A percentile compares a stretch with the other conserved stretches of the same genome.
Evolutionary conservation across 305 asterid species (phyloP).

Genomic region (Monarda citriodora): DNA sequence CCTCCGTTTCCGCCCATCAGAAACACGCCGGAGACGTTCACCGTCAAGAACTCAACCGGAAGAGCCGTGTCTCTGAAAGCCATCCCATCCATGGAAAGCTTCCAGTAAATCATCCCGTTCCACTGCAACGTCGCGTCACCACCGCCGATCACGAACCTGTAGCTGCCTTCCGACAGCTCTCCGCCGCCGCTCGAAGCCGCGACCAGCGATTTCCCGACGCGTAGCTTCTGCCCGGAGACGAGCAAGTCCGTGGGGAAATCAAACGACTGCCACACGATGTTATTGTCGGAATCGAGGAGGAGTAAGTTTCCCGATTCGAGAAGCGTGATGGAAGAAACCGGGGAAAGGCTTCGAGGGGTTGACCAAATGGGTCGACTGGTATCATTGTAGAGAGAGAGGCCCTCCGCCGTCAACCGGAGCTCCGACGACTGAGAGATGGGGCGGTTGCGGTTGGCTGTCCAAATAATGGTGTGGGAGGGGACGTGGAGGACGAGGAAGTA

Average conservation of each 20-base stretch:
- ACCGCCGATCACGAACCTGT: constrained; percentile 25
- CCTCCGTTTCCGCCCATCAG: constrained; percentile 45
- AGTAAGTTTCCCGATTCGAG: constrained; percentile 53
- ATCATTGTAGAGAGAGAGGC: constrained; percentile 46
- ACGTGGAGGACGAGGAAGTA: constrained; percentile 46
- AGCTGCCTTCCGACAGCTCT: constrained; percentile 42
- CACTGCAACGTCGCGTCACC: constrained; percentile 49
- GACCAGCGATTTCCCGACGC: constrained; percentile 33
- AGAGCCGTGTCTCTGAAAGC: constrained; percentile 36
- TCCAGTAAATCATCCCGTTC: constrained; percentile 60
- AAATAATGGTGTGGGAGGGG: constrained; percentile 29
- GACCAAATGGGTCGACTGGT: constrained; percentile 46
- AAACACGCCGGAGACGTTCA: constrained; percentile 54
- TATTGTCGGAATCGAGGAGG: constrained; percentile 28
- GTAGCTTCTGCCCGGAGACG: constrained; percentile 39
- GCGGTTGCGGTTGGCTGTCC: constrained; percentile 59
- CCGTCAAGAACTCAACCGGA: constrained; percentile 45
- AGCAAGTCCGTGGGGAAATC: constrained; percentile 49
- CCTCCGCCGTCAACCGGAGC: constrained; percentile 30
- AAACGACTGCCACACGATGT: constrained; percentile 48
- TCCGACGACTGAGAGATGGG: constrained; percentile 46
- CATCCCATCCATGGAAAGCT: constrained; percentile 45
- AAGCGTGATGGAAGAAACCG: constrained; percentile 35
- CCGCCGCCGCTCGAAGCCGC: constrained; percentile 23
- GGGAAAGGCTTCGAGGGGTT: constrained; percentile 25